Base-by-base conservation (phyloP, 129 eudicot genomes). In the Pseudognaphalium luteoalbum region DNA sequence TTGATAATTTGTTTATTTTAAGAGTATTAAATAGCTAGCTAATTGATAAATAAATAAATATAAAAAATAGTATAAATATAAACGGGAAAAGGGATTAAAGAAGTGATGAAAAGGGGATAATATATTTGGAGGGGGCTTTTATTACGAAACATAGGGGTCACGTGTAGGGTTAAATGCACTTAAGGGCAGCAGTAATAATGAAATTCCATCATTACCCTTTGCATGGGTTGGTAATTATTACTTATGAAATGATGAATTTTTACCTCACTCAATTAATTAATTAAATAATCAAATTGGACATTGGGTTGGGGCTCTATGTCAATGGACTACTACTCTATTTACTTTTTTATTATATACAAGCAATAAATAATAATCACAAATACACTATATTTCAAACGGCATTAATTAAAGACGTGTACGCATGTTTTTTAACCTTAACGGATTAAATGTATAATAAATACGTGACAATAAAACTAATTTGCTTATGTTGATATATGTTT, bases 131-230 rank as follows among this genome's bases (percentile, higher is more conserved):
- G 12, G 68, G 69, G 75, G 83, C 79, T 81, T 81, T 81, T 74
- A 81, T 81, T 81, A 81, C 81, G 44, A 81, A 81, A 69, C 85
- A 75, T 76, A 81, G 81, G 85, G 81, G 81, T 81, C 85, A 81
- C 85, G 85, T 81, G 85, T 81, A 81, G 81, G 85, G 85, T 81
- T 76, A 71, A 81, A 81, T 81, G 81, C 84, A 70, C 77, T 81
- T 81, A 81, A 75, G 80, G 73, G 68, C 73, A 76, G 71, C 71
- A 81, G 81, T 76, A 81, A 81, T 76, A 75, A 81, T 81, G 76
- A 75, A 37, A 70, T 81, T 70, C 81, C 85, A 81, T 81, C 80
- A 81, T 81, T 75, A 75, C 84, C 81, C 85, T 70, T 81, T 81
- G 85, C 85, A 81, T 75, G 81, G 81, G 85, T 61, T 76, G 81